Percentiles rank a stretch among this genome's conserved stretches.
phyloP scores from a whole-genome alignment of 129 eudicot species.

The Pulicaria dysenterica region DNA sequence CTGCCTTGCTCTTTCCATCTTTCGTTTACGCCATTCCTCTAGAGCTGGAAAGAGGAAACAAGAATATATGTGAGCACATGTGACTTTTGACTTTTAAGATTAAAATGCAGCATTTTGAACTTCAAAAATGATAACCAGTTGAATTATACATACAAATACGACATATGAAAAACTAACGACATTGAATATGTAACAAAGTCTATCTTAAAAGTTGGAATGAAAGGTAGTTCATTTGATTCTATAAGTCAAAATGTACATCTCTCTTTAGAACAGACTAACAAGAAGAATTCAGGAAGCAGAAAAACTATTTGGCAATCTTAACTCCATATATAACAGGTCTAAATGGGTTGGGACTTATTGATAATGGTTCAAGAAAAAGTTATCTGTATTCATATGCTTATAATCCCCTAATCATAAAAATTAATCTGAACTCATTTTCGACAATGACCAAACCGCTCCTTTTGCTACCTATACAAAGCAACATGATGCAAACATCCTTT shows the following conservation, averaged over 20 bases:
- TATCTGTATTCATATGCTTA: background rate
- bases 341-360: background rate
- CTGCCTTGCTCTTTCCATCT: conserved; percentile 84
- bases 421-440: background rate
- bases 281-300: background rate
- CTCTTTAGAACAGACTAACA: background rate
- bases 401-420: background rate
- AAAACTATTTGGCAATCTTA: background rate
- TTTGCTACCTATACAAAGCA: background rate
- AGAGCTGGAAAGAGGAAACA: conserved; percentile 50
- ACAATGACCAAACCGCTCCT: background rate
- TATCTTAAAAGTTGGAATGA: background rate
- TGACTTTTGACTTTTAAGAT: conserved; percentile 29
- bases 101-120: conserved; percentile 2
- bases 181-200: background rate
- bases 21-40: conserved; percentile 93
- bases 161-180: background rate
- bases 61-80: background rate
- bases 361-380: background rate
- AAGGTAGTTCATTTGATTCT: background rate
- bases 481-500: background rate
- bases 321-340: background rate
- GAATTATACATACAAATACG: background rate
- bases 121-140: background rate
- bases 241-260: background rate